These are phyloP conservation scores for Collybia sordida DNA, from an alignment of 768 basidiomycete species.

Conservation along the genomic window DNA sequence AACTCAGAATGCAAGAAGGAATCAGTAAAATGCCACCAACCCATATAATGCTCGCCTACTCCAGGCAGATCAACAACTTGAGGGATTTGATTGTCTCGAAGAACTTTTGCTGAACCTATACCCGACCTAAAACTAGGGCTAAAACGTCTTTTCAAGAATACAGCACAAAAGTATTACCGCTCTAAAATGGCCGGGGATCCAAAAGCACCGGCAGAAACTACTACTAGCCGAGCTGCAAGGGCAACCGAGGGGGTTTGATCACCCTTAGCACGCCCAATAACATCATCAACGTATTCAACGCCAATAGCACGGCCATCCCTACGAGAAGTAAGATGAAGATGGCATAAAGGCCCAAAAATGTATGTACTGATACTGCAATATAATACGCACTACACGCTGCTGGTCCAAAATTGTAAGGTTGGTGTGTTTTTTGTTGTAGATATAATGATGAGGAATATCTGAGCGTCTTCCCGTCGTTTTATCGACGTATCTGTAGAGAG, in stretches of 20 bases:
- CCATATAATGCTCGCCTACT: conserved; percentile 71
- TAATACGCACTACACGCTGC: conserved; percentile 44
- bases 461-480: conserved; percentile 51
- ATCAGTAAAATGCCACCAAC: conserved; percentile 20
- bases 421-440: conserved; percentile 47
- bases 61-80: conserved; percentile 65
- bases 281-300: conserved; percentile 49
- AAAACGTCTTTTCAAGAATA: neutral
- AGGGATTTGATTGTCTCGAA: conserved; percentile 47
- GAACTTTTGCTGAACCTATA: conserved; percentile 54
- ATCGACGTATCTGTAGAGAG: conserved; percentile 51
- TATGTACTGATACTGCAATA: conserved; percentile 44
- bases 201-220: conserved; percentile 53
- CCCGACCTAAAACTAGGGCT: conserved; percentile 43
- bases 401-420: conserved; percentile 42
- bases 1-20: neutral
- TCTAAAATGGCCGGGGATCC: conserved; percentile 59
- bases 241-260: conserved; percentile 20
- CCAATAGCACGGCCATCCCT: conserved; percentile 45
- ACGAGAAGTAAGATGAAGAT: neutral
- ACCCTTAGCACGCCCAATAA: conserved; percentile 22
- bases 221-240: conserved; percentile 43
- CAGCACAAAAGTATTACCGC: conserved; percentile 23
- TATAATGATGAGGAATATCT: conserved; percentile 50
- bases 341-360: neutral